phyloP scores from a whole-genome alignment of 2,329 filamentous ascomycete species.

The Lasiodiplodia citricola region DNA sequence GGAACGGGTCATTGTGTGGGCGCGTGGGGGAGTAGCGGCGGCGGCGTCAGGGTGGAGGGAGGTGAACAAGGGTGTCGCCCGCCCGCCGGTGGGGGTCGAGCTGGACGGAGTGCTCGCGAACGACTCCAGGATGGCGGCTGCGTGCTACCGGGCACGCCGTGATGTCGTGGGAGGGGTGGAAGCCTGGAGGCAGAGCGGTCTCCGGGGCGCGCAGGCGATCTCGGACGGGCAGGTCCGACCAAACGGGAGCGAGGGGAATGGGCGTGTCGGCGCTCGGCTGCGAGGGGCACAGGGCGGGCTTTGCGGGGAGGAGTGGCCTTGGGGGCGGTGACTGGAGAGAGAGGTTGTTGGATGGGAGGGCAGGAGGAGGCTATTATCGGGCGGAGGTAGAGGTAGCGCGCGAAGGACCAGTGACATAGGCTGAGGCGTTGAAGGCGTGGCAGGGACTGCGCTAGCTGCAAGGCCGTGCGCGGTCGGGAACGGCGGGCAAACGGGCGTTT shows the following conservation, averaged over 20 bases:
- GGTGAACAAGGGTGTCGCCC: conserved; percentile 19
- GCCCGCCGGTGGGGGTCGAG: conserved; percentile 12
- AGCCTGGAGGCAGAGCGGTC: conserved; percentile 4
- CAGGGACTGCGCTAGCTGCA: conserved; percentile 21
- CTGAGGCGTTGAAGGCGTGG: conserved; percentile 20
- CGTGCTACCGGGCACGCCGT: conserved; percentile 8
- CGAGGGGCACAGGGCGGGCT: conserved; percentile 8
- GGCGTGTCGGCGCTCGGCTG: neutral
- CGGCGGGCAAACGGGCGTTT: conserved; percentile 4
- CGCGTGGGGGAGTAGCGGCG: neutral
- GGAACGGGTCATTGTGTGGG: conserved; percentile 38
- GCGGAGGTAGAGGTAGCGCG: conserved; percentile 1
- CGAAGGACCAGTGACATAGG: conserved; percentile 17
- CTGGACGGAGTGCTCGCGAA: neutral
- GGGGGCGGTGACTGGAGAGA: neutral
- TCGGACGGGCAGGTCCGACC: conserved; percentile 13
- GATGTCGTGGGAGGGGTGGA: neutral
- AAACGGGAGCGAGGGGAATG: conserved; percentile 13
- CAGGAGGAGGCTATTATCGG: conserved; percentile 16
- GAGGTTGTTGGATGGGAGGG: conserved; percentile 2
- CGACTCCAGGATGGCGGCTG: conserved; percentile 11
- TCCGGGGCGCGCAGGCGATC: conserved; percentile 14
- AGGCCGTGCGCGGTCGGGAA: conserved; percentile 13
- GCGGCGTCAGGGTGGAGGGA: conserved; percentile 15
- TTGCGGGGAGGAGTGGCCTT: neutral